Conservation (phyloP, 139 green algal species). For the Diplosphaera chodatii region DNA sequence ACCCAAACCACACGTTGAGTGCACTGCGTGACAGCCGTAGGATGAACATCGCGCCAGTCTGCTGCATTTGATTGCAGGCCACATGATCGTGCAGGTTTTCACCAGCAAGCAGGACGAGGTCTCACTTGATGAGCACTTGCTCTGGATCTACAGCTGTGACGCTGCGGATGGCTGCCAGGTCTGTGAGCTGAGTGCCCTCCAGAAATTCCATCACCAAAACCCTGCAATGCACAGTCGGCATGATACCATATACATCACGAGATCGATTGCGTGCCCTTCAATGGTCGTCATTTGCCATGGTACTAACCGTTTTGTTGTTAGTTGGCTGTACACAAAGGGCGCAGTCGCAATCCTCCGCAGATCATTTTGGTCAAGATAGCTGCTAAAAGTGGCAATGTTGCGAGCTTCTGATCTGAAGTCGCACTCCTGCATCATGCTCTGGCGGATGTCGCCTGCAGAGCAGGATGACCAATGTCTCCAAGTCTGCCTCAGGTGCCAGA, state of each 20-base stretch:
- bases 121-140: background rate
- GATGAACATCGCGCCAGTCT: too few relatives aligned
- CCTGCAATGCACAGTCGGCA: too few relatives aligned
- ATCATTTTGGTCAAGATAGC: slow-evolving; percentile 65
- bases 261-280: too few relatives aligned
- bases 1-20: slow-evolving; percentile 94
- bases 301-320: slow-evolving; percentile 53
- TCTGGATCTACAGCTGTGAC: slow-evolving; percentile 39
- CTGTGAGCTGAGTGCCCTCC: slow-evolving; percentile 81
- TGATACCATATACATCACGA: too few relatives aligned
- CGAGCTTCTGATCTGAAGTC: slow-evolving; percentile 83
- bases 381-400: slow-evolving; percentile 71
- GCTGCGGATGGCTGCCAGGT: slow-evolving; percentile 77
- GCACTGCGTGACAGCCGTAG: slow-evolving; percentile 74
- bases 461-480: too few relatives aligned
- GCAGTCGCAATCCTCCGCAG: slow-evolving; percentile 61
- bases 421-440: slow-evolving; percentile 85
- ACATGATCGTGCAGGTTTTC: too few relatives aligned
- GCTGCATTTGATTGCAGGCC: too few relatives aligned
- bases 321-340: slow-evolving; percentile 70
- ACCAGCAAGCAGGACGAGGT: too few relatives aligned
- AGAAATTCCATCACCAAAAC: slow-evolving; percentile 92
- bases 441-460: slow-evolving; percentile 55
- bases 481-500: too few relatives aligned
- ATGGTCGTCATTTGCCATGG: too few relatives aligned